These are phyloP conservation scores for Penicillium waksmanii DNA, from an alignment of 495 filamentous ascomycete genomes.

Conservation along the genomic window DNA sequence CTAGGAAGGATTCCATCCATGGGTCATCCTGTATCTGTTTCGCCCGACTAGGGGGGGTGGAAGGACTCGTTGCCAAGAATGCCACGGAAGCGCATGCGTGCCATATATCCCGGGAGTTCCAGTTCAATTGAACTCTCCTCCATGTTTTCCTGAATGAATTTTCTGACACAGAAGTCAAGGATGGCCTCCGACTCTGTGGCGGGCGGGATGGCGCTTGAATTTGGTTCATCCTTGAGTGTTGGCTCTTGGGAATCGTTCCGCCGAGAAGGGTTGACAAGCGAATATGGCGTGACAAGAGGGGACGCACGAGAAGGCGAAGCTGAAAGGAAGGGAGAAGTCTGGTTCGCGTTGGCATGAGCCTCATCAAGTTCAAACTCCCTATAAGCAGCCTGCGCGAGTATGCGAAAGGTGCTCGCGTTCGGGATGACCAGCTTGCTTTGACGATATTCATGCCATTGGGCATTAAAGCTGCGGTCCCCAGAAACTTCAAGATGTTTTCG, in stretches of 20 bases:
- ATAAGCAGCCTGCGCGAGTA: conserved; percentile 42
- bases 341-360: neutral
- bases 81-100: conserved; percentile 20
- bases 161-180: conserved; percentile 42
- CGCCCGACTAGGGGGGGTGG: conserved; percentile 1
- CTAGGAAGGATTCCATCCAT: conserved; percentile 10
- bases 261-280: conserved; percentile 5
- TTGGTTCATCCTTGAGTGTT: neutral
- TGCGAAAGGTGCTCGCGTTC: conserved; percentile 46
- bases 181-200: conserved; percentile 21
- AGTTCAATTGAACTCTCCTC: conserved; percentile 36
- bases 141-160: conserved; percentile 38
- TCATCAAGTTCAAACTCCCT: conserved; percentile 29
- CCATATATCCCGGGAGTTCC: conserved; percentile 39
- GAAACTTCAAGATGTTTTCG: conserved; percentile 18
- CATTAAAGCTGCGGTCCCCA: conserved; percentile 38
- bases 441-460: conserved; percentile 29
- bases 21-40: conserved; percentile 14
- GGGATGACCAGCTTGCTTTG: conserved; percentile 37
- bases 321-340: conserved; percentile 2
- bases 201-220: conserved; percentile 14
- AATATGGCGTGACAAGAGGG: conserved; percentile 1
- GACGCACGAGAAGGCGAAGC: neutral
- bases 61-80: conserved; percentile 7
- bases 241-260: neutral